Evolutionary conservation across 495 filamentous ascomycete species (phyloP), one percentile per base, ranked within the genome.

Genomic region (Lasiosphaeria miniovina): DNA sequence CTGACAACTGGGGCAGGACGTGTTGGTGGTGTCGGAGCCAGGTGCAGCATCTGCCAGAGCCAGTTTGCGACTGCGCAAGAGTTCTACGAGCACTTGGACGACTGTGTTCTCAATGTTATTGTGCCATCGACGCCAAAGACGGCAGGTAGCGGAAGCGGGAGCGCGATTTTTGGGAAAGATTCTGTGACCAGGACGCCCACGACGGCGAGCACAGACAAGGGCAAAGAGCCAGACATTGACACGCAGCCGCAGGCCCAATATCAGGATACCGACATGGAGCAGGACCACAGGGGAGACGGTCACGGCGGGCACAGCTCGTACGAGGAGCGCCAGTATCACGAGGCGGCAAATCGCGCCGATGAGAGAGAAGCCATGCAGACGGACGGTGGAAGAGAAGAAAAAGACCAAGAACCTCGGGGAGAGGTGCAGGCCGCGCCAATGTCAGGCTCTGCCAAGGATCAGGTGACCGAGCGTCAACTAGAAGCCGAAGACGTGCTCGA

Each of bases 71-170:
- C 88, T 57, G 91, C 94, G 33, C 94, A 98, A 71, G 93, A 98
- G 65, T 97, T 98, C 75, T 98, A 98, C 71, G 94, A 98, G 77
- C 94, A 98, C 80, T 74, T 98, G 63, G 94, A 98, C 68, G 94
- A 98, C 74, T 98, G 94, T 69, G 95, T 98, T 36, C 83, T 98
- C 40, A 91, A 92, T 58, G 90, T 96, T 41, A 96, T 99, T 53
- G 94, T 97, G 62, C 92, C 96, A 65, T 75, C 91, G 81, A 59
- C 87, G 85, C 81, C 86, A 79, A 75, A 87, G 80, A 64, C 68
- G 4, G 62, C 61, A 8, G 64, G 62, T n/a, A 63, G 61, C 52
- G 57, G 38, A 3, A 61, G 63, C 41, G 66, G 64, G 14, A 70
- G 60, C 31, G 48, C 56, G 3, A 62, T 45, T 46, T 41, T 54